These are phyloP conservation scores for Aspergillus fijiensis DNA, from an alignment of 2,329 filamentous ascomycete genomes.

Conservation along the genomic window DNA sequence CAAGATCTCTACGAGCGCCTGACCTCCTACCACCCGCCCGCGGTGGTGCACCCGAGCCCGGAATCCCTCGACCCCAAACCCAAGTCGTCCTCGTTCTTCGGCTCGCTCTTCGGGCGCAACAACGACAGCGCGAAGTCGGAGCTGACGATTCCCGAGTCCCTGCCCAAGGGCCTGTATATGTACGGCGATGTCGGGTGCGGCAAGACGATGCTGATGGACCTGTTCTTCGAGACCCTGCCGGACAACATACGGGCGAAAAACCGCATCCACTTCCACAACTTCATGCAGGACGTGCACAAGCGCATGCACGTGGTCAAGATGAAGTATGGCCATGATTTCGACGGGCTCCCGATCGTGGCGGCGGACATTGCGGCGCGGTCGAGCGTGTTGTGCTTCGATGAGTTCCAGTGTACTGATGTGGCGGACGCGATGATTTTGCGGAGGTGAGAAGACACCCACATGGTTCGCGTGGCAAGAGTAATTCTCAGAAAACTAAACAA, in stretches of 20 bases:
- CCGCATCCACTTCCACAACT: slow-evolving; percentile 97
- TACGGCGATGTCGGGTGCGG: slow-evolving; percentile 95
- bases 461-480: too few species aligned
- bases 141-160: slow-evolving; percentile 61
- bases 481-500: neutral
- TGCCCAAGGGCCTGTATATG: slow-evolving; percentile 89
- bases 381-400: slow-evolving; percentile 92
- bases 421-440: slow-evolving; percentile 98
- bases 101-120: slow-evolving; percentile 43
- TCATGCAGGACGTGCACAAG: slow-evolving; percentile 97
- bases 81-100: slow-evolving; percentile 52
- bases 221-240: slow-evolving; percentile 93
- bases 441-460: slow-evolving; percentile 47
- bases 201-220: slow-evolving; percentile 99
- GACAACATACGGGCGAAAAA: slow-evolving; percentile 76
- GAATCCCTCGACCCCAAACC: slow-evolving; percentile 63
- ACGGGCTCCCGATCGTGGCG: slow-evolving; percentile 86
- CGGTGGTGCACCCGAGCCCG: slow-evolving; percentile 73
- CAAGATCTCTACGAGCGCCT: slow-evolving; percentile 88
- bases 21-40: slow-evolving; percentile 67
- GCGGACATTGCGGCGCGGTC: slow-evolving; percentile 86
- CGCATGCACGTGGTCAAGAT: slow-evolving; percentile 88
- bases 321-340: slow-evolving; percentile 81
- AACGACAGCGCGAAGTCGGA: slow-evolving; percentile 30
- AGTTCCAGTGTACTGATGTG: slow-evolving; percentile 98